Conservation (phyloP, 129 eudicot species). For the Deinandra increscens region DNA sequence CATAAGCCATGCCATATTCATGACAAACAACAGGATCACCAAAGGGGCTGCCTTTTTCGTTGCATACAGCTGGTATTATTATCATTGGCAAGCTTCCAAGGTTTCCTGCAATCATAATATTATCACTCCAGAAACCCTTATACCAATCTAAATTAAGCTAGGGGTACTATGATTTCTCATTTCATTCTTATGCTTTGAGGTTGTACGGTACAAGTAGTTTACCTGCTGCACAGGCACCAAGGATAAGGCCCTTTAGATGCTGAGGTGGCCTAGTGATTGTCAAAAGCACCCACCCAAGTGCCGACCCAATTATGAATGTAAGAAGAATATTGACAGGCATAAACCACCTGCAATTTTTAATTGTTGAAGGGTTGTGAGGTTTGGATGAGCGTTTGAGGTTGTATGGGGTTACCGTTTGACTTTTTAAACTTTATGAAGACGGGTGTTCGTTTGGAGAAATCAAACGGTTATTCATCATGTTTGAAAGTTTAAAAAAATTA, state of each 20-base stretch:
- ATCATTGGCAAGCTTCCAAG: slow-evolving; percentile 58
- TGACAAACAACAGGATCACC: slow-evolving; percentile 56
- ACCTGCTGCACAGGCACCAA: slow-evolving; percentile 73
- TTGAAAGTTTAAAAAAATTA: too few species aligned
- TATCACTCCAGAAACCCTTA: not conserved
- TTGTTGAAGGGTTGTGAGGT: too few species aligned
- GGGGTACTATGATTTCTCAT: too few species aligned
- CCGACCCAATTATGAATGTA: slow-evolving; percentile 55
- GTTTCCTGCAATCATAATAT: slow-evolving; percentile 34
- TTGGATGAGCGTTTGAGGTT: too few species aligned
- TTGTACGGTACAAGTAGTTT: slow-evolving; percentile 1
- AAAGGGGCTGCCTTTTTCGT: slow-evolving; percentile 62
- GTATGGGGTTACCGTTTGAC: too few species aligned
- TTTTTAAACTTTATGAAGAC: too few species aligned
- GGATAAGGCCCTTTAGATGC: slow-evolving; percentile 62
- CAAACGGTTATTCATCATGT: too few species aligned
- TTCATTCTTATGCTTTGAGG: not conserved
- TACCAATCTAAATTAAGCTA: not conserved
- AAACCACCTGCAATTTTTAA: slow-evolving; percentile 59
- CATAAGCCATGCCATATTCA: slow-evolving; percentile 51
- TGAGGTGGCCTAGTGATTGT: slow-evolving; percentile 50
- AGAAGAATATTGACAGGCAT: slow-evolving; percentile 59
- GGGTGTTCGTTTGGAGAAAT: too few species aligned
- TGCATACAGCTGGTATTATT: slow-evolving; percentile 61
- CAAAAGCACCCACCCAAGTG: slow-evolving; percentile 58